Base-by-base conservation (phyloP, 768 basidiomycete species). In the Cystobasidium ongulense region DNA sequence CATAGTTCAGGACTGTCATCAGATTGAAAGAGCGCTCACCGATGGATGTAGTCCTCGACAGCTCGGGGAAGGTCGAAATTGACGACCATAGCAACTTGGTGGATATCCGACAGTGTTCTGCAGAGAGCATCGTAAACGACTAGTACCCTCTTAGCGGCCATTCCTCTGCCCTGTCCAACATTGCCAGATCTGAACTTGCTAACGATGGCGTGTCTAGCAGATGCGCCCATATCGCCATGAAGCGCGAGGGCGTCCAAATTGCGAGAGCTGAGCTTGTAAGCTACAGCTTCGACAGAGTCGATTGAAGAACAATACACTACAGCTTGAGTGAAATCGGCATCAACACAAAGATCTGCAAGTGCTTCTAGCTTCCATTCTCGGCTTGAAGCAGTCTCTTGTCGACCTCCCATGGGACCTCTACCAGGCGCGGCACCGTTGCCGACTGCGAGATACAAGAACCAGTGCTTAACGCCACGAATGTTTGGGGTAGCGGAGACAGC, bases 31-130 rank as follows among this genome's bases (percentile, higher is more conserved):
- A 63, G 84, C 33, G 18, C 79, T 52, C 75, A 92, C 91, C 95
- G 89, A 80, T 92, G 92, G 29, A 93, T 90, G 81, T 99, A 99
- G 81, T 95, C 94, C 84, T 98, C 95, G 41, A 97, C 95, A 59
- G 89, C 92, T 82, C 91, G 91, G 61, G 91, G 92, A 74, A 94
- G 82, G 84, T 95, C 92, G 91, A 76, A 98, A 82, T 98, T 98
- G 83, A 99, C 88, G 77, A 99, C 88, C 62, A 99, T 85, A 74
- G 94, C 91, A 50, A 95, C 87, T 80, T 93, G 92, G 15, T 75
- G 76, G 1, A 95, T 86, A 76, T 98, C 96, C 33, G 90, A 88
- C 13, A 78, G 61, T 13, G 86, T 85, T 82, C 97, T 96, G 78
- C 97, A 87, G 80, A 89, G 90, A 39, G 94, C 90, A 79, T 99